Conservation (phyloP, 192 early-diverging fungal species). For the Umbelopsis vinacea region DNA sequence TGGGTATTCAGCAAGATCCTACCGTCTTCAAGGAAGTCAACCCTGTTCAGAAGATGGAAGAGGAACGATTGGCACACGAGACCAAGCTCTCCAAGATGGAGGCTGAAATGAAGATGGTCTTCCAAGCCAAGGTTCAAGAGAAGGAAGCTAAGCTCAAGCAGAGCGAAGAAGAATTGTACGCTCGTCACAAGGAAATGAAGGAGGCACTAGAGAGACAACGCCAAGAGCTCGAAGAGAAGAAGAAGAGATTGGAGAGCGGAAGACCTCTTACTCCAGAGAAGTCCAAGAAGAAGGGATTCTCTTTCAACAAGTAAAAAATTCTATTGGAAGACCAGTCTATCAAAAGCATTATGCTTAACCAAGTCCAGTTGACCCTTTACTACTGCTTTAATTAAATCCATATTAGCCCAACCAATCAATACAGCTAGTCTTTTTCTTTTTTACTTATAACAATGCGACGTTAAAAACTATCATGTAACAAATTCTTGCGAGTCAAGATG, state of each 20-base stretch:
- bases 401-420: slow-evolving; percentile 13
- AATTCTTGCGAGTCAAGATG: neutral
- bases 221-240: slow-evolving; percentile 93
- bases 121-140: slow-evolving; percentile 98
- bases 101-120: slow-evolving; percentile 97
- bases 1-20: slow-evolving; percentile 84
- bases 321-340: slow-evolving; percentile 7
- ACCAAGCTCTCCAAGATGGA: slow-evolving; percentile 98
- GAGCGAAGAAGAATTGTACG: slow-evolving; percentile 94
- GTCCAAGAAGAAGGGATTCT: slow-evolving; percentile 73
- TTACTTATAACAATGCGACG: neutral
- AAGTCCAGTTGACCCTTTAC: neutral
- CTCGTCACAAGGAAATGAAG: slow-evolving; percentile 99
- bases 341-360: neutral
- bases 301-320: slow-evolving; percentile 53
- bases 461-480: neutral
- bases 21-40: slow-evolving; percentile 82
- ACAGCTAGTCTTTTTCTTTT: slow-evolving; percentile 13
- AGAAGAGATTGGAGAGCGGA: slow-evolving; percentile 78
- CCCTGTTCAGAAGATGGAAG: slow-evolving; percentile 77
- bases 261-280: slow-evolving; percentile 78
- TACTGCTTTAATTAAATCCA: slow-evolving; percentile 16
- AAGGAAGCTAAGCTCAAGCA: slow-evolving; percentile 98
- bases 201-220: slow-evolving; percentile 94
- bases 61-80: slow-evolving; percentile 91